phyloP scores from a whole-genome alignment of 805 yeast species.

The Saccharomycopsis javanensis region DNA sequence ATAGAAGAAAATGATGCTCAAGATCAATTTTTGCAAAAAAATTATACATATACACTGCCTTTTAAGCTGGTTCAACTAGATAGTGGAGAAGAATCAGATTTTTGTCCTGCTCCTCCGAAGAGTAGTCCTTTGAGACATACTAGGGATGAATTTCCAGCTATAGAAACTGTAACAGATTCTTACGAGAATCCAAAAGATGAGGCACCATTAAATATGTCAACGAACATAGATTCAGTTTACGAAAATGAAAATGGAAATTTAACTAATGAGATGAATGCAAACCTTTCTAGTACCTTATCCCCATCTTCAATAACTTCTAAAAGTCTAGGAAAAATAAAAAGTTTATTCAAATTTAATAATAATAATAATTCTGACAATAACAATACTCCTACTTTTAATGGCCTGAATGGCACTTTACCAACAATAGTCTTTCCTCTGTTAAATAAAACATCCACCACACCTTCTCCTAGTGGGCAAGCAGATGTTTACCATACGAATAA shows the following conservation, averaged over 20 bases:
- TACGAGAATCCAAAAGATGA: background rate
- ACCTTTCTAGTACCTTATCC: background rate
- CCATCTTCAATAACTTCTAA: constrained; percentile 12
- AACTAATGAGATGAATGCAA: constrained; percentile 19
- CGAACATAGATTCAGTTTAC: background rate
- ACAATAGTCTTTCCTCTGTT: constrained; percentile 8
- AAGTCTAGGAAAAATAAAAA: constrained; percentile 26
- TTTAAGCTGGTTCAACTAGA: background rate
- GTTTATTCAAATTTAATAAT: constrained; percentile 24
- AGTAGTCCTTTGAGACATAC: background rate
- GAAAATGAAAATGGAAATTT: background rate
- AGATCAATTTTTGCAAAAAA: background rate
- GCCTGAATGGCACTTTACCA: background rate
- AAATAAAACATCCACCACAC: background rate
- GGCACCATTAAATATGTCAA: background rate
- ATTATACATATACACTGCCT: background rate
- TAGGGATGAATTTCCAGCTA: background rate
- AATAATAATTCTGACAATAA: constrained; percentile 13
- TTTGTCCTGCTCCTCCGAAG: background rate
- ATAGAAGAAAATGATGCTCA: background rate
- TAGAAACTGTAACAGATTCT: background rate
- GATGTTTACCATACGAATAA: background rate
- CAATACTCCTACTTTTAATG: background rate
- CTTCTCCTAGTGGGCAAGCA: background rate
- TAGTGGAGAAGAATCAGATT: background rate